phyloP scores from a whole-genome alignment of 2,329 filamentous ascomycete species.

The Colletotrichum horii region DNA sequence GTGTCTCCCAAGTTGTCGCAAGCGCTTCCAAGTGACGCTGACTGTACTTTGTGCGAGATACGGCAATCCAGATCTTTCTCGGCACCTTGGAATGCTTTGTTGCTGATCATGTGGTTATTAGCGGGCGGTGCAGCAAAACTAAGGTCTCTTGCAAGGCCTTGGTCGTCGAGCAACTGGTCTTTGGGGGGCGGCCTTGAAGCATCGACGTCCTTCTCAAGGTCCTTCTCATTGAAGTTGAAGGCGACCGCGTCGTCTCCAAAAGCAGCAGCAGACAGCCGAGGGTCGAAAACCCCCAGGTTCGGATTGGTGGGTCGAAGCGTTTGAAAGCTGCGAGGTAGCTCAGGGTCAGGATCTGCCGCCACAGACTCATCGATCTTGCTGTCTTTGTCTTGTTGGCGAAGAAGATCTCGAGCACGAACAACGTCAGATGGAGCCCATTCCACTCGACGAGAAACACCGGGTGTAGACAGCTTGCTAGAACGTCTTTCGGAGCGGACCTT shows the following conservation, averaged over 20 bases:
- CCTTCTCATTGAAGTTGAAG: neutral
- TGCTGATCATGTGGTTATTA: neutral
- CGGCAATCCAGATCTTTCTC: neutral
- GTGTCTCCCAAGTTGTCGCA: neutral
- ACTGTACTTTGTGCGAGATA: no score
- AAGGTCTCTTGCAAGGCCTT: neutral
- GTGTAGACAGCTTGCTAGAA: neutral
- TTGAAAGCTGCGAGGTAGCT: neutral
- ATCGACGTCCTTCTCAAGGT: neutral
- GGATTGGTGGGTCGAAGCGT: neutral
- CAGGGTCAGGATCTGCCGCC: neutral
- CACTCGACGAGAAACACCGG: neutral
- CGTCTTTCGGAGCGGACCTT: neutral
- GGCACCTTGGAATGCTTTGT: neutral
- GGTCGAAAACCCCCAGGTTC: neutral
- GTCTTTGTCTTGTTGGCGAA: neutral
- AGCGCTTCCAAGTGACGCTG: neutral
- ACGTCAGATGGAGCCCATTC: neutral
- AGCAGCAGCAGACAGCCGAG: neutral
- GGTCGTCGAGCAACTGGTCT: neutral
- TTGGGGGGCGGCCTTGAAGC: neutral
- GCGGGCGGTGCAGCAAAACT: neutral
- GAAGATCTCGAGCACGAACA: neutral
- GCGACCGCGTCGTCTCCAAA: neutral
- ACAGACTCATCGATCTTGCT: neutral